Conservation (phyloP, 148 eudicot species). For the Linanthus parryae region DNA sequence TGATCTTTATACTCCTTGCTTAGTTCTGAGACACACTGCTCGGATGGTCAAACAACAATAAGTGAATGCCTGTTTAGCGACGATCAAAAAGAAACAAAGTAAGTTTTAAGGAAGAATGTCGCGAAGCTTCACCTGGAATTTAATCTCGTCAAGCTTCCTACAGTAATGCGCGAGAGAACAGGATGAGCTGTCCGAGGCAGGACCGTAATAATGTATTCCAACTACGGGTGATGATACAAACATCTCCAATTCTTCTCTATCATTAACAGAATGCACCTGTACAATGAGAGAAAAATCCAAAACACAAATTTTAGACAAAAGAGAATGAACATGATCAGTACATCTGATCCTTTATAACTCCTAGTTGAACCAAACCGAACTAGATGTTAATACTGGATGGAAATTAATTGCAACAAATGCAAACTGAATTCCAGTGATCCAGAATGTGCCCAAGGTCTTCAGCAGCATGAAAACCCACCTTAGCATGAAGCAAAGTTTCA, state of each 20-base stretch:
- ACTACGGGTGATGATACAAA: conserved; percentile 71
- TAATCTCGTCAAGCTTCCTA: conserved; percentile 58
- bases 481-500: conserved; percentile 79
- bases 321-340: background rate
- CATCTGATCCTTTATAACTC: background rate
- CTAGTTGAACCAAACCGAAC: background rate
- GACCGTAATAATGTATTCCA: conserved; percentile 46
- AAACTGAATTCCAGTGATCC: background rate
- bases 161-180: conserved; percentile 18
- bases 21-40: conserved; percentile 56
- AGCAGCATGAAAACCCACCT: conserved; percentile 42
- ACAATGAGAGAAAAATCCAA: conserved; percentile 6
- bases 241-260: conserved; percentile 63
- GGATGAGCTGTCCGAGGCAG: conserved; percentile 25
- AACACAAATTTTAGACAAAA: background rate
- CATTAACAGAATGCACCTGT: conserved; percentile 75
- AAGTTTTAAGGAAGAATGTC: conserved; percentile 13
- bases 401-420: background rate
- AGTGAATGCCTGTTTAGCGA: background rate
- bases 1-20: conserved; percentile 32
- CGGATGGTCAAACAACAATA: conserved; percentile 10
- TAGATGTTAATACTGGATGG: background rate
- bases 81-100: background rate
- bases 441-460: background rate
- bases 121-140: conserved; percentile 44